Evolutionary conservation across 1,284 basidiomycete genomes (phyloP).

Genomic region (Cystobasidiaceae sp.): DNA sequence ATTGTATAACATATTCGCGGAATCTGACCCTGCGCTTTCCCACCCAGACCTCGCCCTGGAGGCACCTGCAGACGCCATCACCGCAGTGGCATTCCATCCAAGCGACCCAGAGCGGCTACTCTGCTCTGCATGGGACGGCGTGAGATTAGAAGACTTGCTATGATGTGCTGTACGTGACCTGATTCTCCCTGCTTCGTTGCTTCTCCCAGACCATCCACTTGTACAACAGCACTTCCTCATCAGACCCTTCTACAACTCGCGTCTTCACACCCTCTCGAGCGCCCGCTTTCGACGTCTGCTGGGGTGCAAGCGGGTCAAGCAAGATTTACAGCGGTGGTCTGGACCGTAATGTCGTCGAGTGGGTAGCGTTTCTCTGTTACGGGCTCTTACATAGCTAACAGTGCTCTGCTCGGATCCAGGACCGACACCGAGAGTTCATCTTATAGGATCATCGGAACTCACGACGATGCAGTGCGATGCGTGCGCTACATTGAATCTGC

Average conservation of each 20-base stretch:
- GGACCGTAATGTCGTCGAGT: slow-evolving; percentile 68
- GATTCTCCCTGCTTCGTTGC: too few species aligned
- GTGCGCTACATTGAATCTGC: slow-evolving; percentile 49
- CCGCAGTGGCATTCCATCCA: slow-evolving; percentile 73
- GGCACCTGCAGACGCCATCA: slow-evolving; percentile 78
- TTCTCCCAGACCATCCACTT: slow-evolving; percentile 58
- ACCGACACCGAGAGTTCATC: slow-evolving; percentile 50
- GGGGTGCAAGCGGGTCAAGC: slow-evolving; percentile 53
- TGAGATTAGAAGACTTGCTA: slow-evolving; percentile 48
- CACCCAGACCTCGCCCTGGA: slow-evolving; percentile 42
- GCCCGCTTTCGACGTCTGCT: slow-evolving; percentile 47
- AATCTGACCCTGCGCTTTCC: too few species aligned
- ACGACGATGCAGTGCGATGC: slow-evolving; percentile 49
- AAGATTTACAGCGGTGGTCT: slow-evolving; percentile 68
- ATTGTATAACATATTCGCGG: too few species aligned
- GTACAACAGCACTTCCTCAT: slow-evolving; percentile 47
- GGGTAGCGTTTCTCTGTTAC: background rate
- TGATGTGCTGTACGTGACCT: slow-evolving; percentile 7
- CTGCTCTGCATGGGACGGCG: slow-evolving; percentile 82
- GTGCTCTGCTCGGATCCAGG: too few species aligned
- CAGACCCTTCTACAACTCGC: slow-evolving; percentile 43
- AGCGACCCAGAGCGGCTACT: slow-evolving; percentile 67
- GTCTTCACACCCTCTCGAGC: slow-evolving; percentile 30
- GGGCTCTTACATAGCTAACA: background rate
- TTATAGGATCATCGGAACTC: slow-evolving; percentile 49